Conservation (phyloP, 2,329 filamentous ascomycete species). For the Aciculosporium take region DNA sequence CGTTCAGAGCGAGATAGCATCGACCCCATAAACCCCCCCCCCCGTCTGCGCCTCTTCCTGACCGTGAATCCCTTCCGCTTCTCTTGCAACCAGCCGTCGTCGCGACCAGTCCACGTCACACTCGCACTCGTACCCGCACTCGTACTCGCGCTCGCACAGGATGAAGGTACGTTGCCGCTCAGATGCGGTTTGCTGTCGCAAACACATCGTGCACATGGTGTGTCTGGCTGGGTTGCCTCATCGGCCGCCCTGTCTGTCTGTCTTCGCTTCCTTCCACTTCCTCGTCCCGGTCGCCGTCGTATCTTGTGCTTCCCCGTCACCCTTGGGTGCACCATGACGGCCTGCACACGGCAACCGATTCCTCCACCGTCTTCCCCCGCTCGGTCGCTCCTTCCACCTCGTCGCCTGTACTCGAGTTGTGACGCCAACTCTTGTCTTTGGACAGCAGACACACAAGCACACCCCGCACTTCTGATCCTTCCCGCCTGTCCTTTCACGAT, state of each 20-base stretch:
- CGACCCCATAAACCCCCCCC: not conserved
- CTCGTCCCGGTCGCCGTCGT: conserved; percentile 1
- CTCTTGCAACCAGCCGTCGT: not conserved
- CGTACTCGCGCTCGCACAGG: conserved; percentile 20
- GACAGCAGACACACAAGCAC: not conserved
- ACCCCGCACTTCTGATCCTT: not conserved
- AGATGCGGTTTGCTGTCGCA: not conserved
- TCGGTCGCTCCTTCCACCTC: conserved; percentile 8
- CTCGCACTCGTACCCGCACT: not conserved
- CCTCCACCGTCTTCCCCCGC: not conserved
- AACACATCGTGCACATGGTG: not conserved
- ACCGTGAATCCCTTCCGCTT: not conserved
- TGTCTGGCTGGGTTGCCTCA: not conserved
- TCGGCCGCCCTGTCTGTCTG: not conserved
- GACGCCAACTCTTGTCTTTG: not conserved
- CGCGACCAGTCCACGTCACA: conserved; percentile 1
- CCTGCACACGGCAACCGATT: not conserved
- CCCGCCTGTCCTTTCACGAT: not conserved
- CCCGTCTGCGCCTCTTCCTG: not conserved
- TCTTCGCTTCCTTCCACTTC: not conserved
- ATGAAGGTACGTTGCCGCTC: conserved; percentile 17
- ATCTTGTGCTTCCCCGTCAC: conserved; percentile 1
- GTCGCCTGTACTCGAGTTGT: conserved; percentile 2
- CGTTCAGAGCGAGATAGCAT: not conserved
- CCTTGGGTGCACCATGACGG: not conserved